Evolutionary conservation across 805 yeast genomes (phyloP).

Genomic region (Kluyveromyces wickerhamii): DNA sequence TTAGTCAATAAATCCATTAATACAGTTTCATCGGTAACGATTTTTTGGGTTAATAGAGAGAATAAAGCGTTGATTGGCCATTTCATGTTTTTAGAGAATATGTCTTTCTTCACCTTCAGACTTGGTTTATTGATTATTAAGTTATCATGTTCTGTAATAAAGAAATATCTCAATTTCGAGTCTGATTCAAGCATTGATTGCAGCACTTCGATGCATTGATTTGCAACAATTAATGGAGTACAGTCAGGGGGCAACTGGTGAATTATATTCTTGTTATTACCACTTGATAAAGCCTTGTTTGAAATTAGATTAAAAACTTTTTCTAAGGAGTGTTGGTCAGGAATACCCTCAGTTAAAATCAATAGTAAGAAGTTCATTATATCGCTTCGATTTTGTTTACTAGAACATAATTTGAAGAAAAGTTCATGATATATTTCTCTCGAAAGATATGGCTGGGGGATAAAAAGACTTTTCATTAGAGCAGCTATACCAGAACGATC

Average conservation of each 20-base stretch:
- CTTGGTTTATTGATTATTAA: constrained; percentile 32
- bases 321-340: constrained; percentile 52
- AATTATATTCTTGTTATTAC: constrained; percentile 10
- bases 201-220: constrained; percentile 68
- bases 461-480: constrained; percentile 57
- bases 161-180: constrained; percentile 60
- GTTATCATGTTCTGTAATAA: constrained; percentile 69
- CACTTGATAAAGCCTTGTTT: constrained; percentile 35
- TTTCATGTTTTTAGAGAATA: constrained; percentile 33
- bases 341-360: constrained; percentile 68
- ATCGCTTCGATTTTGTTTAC: constrained; percentile 72
- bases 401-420: constrained; percentile 58
- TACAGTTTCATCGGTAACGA: constrained; percentile 64
- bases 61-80: constrained; percentile 71
- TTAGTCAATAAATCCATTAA: constrained; percentile 71
- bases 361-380: constrained; percentile 59
- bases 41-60: constrained; percentile 48
- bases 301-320: constrained; percentile 51
- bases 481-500: constrained; percentile 74
- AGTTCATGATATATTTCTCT: constrained; percentile 60
- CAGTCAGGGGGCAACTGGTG: constrained; percentile 47
- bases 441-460: constrained; percentile 58
- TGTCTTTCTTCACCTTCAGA: constrained; percentile 30
- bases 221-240: constrained; percentile 63
- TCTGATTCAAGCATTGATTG: constrained; percentile 63